phyloP scores from a whole-genome alignment of 2,329 filamentous ascomycete species.

The Verticillium tricorpus region DNA sequence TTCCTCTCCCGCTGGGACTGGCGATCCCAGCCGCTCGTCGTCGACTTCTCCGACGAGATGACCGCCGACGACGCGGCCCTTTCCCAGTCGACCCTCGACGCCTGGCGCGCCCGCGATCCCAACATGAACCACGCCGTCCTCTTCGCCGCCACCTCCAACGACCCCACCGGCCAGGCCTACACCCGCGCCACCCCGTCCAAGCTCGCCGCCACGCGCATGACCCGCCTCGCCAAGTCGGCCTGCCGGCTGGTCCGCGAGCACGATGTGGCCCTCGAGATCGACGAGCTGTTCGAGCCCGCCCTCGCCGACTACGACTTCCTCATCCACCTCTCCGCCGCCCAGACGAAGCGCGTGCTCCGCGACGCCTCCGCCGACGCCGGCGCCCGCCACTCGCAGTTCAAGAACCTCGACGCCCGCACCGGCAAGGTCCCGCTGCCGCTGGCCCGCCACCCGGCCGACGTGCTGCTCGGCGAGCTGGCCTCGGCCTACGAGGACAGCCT shows the following conservation, averaged over 20 bases:
- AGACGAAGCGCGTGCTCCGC: conserved; percentile 36
- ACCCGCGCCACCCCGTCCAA: conserved; percentile 69
- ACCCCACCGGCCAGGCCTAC: conserved; percentile 74
- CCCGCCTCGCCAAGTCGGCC: conserved; percentile 73
- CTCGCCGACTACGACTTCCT: conserved; percentile 80
- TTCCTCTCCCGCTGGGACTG: conserved; percentile 90
- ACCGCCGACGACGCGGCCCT: conserved; percentile 54
- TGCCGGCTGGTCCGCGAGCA: conserved; percentile 54
- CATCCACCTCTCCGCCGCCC: conserved; percentile 62
- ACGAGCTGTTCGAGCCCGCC: conserved; percentile 66
- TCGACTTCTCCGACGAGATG: conserved; percentile 69
- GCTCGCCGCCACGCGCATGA: conserved; percentile 81
- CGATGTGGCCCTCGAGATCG: conserved; percentile 47
- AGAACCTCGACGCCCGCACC: conserved; percentile 69
- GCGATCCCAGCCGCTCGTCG: conserved; percentile 74
- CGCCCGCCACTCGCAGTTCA: conserved; percentile 55
- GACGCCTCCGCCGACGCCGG: conserved; percentile 30
- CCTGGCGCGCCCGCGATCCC: conserved; percentile 85
- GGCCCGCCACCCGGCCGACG: conserved; percentile 54
- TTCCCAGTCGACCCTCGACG: conserved; percentile 69
- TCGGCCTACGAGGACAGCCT: conserved; percentile 63
- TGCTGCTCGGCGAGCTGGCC: conserved; percentile 65
- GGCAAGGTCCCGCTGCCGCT: conserved; percentile 39
- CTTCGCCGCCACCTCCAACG: conserved; percentile 76
- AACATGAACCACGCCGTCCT: conserved; percentile 79